phyloP scores from a whole-genome alignment of 345 rosid species.

The Barbarea vulgaris region DNA sequence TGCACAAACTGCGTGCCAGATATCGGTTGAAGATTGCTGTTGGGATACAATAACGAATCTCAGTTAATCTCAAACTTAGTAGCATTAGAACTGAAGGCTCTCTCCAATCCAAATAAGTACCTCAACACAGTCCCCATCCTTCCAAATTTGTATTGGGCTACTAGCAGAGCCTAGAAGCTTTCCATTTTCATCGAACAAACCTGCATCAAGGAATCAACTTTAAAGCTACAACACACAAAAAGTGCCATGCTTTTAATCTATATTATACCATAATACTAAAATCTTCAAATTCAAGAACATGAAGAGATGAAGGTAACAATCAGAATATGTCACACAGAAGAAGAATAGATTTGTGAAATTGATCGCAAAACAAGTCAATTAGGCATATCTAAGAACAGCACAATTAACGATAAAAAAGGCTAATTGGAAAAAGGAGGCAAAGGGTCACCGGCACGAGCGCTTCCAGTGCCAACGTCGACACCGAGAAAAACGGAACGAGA shows the following conservation, averaged over 20 bases:
- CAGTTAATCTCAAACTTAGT: neutral
- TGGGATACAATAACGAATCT: neutral
- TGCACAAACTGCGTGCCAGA: conserved; percentile 97
- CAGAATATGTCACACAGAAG: neutral
- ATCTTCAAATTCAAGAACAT: neutral
- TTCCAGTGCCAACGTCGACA: conserved; percentile 96
- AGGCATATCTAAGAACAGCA: conserved; percentile 11
- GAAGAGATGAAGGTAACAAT: neutral
- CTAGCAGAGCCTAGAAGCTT: conserved; percentile 84
- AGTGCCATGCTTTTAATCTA: neutral
- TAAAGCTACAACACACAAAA: neutral
- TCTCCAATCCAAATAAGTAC: conserved; percentile 39
- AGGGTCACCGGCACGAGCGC: conserved; percentile 87
- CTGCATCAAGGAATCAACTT: conserved; percentile 44
- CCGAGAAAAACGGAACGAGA: conserved; percentile 73
- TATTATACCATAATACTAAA: neutral
- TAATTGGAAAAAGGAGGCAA: neutral
- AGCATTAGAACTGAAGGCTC: neutral
- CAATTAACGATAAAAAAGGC: neutral
- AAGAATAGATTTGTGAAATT: too few relatives aligned
- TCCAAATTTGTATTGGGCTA: conserved; percentile 97
- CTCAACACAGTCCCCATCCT: conserved; percentile 83
- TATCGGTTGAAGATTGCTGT: conserved; percentile 99
- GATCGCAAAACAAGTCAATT: neutral
- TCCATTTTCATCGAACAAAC: conserved; percentile 79